phyloP scores from a whole-genome alignment of 331 rosid species.

The Saraca asoca region DNA sequence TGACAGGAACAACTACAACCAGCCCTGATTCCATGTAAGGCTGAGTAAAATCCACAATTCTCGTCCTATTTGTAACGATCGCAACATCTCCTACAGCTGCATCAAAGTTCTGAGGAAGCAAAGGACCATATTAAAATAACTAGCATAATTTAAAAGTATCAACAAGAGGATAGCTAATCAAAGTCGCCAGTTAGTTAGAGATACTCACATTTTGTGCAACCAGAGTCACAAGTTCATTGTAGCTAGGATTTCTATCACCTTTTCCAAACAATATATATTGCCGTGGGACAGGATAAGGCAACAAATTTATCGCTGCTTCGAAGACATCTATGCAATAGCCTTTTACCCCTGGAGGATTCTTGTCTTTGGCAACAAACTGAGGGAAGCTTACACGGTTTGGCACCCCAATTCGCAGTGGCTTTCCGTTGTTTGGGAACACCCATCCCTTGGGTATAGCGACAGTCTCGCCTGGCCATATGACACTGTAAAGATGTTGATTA shows the following conservation, averaged over 20 bases:
- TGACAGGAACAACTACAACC: constrained; percentile 67
- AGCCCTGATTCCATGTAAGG: constrained; percentile 81
- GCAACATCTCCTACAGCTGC: constrained; percentile 87
- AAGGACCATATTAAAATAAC: constrained; percentile 25
- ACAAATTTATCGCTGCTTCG: constrained; percentile 75
- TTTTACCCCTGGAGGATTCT: constrained; percentile 55
- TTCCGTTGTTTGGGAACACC: constrained; percentile 93
- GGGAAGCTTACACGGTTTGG: constrained; percentile 66
- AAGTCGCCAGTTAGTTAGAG: constrained; percentile 7
- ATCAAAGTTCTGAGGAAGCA: constrained; percentile 61
- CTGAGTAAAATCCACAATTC: constrained; percentile 83
- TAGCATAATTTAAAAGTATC: background rate
- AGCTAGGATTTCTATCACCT: constrained; percentile 66
- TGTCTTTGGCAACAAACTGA: constrained; percentile 62
- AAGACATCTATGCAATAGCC: constrained; percentile 83
- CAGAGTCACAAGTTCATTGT: constrained; percentile 40
- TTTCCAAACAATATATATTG: constrained; percentile 61
- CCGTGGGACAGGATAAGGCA: constrained; percentile 77
- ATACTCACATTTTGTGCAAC: constrained; percentile 81
- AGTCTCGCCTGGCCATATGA: constrained; percentile 84
- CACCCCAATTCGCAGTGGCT: constrained; percentile 71
- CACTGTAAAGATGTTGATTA: constrained; percentile 46
- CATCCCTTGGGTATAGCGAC: constrained; percentile 63
- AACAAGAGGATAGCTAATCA: background rate
- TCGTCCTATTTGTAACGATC: constrained; percentile 76